These are phyloP conservation scores for Ustilago cynodontis DNA, from an alignment of 1,284 basidiomycete species.

Conservation along the genomic window DNA sequence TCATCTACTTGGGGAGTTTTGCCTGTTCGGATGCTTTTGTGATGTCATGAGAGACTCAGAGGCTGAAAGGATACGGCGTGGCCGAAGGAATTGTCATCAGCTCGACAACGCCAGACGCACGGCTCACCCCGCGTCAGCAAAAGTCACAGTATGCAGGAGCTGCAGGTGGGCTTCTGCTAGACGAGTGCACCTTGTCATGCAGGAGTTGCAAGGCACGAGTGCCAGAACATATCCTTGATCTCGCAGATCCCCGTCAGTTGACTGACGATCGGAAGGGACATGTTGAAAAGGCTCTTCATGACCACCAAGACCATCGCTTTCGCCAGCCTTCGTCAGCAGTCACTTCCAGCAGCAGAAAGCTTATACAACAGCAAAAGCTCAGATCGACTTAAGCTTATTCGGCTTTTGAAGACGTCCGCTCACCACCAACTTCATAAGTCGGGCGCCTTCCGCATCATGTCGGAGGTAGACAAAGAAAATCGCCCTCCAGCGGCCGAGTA, in stretches of 20 bases:
- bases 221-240: conserved; percentile 4
- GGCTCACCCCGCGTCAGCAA: conserved; percentile 2
- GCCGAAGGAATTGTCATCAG: background rate
- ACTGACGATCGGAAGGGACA: background rate
- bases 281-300: background rate
- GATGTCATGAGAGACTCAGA: background rate
- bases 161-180: conserved; percentile 15
- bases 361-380: background rate
- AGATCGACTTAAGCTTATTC: background rate
- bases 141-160: conserved; percentile 9
- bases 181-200: conserved; percentile 13
- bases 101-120: conserved; percentile 7
- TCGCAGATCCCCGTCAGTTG: background rate
- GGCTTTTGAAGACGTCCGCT: background rate
- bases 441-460: conserved; percentile 9
- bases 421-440: background rate
- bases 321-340: background rate
- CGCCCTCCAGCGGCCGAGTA: background rate
- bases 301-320: background rate
- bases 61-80: background rate
- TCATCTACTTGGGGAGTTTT: background rate
- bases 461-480: conserved; percentile 38
- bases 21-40: too few relatives aligned
- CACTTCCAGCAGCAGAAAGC: background rate
- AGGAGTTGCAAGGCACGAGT: conserved; percentile 7